Percentiles rank a stretch among this genome's conserved stretches.
These are phyloP conservation scores for Cephalotrichum gorgonifer DNA, from an alignment of 2,329 filamentous ascomycete genomes.

Conservation along the genomic window DNA sequence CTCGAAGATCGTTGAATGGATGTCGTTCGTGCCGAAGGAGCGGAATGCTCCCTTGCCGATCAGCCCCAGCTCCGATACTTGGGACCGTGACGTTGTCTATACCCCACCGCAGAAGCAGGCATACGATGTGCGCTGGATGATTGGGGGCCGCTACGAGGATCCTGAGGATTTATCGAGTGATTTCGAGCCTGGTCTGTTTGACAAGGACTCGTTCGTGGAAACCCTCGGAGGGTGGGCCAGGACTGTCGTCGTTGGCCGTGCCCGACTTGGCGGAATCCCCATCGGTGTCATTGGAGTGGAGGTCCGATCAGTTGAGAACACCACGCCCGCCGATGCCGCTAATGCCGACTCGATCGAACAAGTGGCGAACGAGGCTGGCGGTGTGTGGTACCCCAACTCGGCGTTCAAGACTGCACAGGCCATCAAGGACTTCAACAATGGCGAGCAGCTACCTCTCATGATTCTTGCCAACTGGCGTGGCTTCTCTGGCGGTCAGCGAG, in stretches of 20 bases:
- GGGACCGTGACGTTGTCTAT: conserved; percentile 88
- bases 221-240: conserved; percentile 93
- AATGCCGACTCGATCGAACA: conserved; percentile 98
- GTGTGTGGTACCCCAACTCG: conserved; percentile 99
- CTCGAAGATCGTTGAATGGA: conserved; percentile 95
- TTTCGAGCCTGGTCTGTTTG: conserved; percentile 87
- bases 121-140: conserved; percentile 92
- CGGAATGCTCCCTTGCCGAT: conserved; percentile 90
- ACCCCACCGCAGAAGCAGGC: conserved; percentile 71
- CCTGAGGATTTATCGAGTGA: conserved; percentile 53
- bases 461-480: conserved; percentile 99
- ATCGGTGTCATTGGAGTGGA: conserved; percentile 98
- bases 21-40: conserved; percentile 94
- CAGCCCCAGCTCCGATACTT: conserved; percentile 70
- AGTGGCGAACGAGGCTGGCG: conserved; percentile 87
- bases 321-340: conserved; percentile 90
- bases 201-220: conserved; percentile 94
- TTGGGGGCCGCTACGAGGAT: conserved; percentile 54
- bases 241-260: conserved; percentile 92
- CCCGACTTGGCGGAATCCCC: conserved; percentile 90
- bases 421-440: conserved; percentile 98
- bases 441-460: conserved; percentile 96
- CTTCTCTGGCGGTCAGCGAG: conserved; percentile 98
- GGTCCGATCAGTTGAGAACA: conserved; percentile 91
- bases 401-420: conserved; percentile 99